These are phyloP conservation scores for Malus hybrid DNA, from an alignment of 331 rosid species.

Conservation along the genomic window DNA sequence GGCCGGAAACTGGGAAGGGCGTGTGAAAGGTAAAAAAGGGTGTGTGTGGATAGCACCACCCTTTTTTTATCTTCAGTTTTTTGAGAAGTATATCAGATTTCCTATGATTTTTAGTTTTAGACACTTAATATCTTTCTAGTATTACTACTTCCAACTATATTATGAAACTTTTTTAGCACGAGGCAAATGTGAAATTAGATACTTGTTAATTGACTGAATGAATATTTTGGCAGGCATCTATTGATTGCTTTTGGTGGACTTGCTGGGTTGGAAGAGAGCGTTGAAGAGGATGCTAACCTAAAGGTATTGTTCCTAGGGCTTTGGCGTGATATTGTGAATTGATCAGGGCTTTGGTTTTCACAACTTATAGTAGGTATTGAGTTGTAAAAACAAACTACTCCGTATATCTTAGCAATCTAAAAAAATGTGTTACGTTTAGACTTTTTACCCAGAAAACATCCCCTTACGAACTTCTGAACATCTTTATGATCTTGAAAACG, in stretches of 20 bases:
- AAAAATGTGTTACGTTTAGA: background rate
- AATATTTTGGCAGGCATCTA: constrained; percentile 59
- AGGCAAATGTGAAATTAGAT: background rate
- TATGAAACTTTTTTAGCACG: background rate
- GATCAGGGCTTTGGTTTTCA: background rate
- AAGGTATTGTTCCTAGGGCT: constrained; percentile 40
- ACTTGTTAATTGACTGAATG: constrained; percentile 14
- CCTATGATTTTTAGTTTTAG: background rate
- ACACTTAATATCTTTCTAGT: background rate
- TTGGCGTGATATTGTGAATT: background rate
- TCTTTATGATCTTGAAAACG: background rate
- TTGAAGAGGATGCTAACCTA: constrained; percentile 73
- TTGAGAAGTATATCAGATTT: background rate
- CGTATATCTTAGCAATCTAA: background rate
- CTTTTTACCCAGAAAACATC: background rate
- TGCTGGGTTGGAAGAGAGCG: constrained; percentile 96
- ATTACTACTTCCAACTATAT: background rate
- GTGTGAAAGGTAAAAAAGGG: too few species aligned
- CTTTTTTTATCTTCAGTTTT: background rate
- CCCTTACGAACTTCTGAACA: background rate
- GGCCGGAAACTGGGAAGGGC: too few species aligned
- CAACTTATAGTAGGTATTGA: background rate
- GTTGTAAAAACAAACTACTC: background rate
- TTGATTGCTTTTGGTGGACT: constrained; percentile 95
- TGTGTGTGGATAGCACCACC: too few species aligned